Evolutionary conservation across 768 basidiomycete genomes (phyloP), one percentile per base, ranked within the genome.

Genomic region (Solioccasus polychromus): DNA sequence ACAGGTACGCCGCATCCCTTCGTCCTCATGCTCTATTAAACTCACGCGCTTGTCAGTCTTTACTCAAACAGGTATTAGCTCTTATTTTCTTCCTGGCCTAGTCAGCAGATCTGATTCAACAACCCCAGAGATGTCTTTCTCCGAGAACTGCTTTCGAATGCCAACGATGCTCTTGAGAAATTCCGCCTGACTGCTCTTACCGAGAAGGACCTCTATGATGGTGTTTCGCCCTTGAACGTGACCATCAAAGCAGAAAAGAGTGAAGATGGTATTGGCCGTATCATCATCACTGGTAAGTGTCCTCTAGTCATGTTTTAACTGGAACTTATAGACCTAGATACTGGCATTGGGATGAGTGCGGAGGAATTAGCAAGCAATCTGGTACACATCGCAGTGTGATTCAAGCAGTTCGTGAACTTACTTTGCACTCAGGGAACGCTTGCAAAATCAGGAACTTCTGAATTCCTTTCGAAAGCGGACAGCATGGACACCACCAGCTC

Each of bases 141-240:
- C 39, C 89, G 94, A 35, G 94, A 97, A 66, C 73, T 94, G 39
- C 79, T 94, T 54, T 94, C 92, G 7, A 95, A 95, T 60, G 88
- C 94, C 32, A 96, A 97, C 64, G 96, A 99, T 62, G 96, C 96
- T 2, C 72, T 98, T 41, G 95, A 98, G 66, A 98, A 97, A 66
- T 77, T 95, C 42, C 84, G 96, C 20, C 71, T 99, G 35, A 84
- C 82, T 12, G 75, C 90, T 4, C 73, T 99, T 53, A 92, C 78
- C 18, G 87, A 93, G 63, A 83, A 83, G 57, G 71, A 66, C 18
- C 70, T 85, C 18, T 82, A 87, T 72, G 77, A 85, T 51, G 85
- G 83, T 19, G 72, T 75, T 18, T 79, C 80, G 44, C 77, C 81
- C 8, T 73, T 95, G 53, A 99, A 99, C 62, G 85, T 99, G 51